Conservation (phyloP, 257 asterid genomes). For the Nicotiana sylvestris region DNA sequence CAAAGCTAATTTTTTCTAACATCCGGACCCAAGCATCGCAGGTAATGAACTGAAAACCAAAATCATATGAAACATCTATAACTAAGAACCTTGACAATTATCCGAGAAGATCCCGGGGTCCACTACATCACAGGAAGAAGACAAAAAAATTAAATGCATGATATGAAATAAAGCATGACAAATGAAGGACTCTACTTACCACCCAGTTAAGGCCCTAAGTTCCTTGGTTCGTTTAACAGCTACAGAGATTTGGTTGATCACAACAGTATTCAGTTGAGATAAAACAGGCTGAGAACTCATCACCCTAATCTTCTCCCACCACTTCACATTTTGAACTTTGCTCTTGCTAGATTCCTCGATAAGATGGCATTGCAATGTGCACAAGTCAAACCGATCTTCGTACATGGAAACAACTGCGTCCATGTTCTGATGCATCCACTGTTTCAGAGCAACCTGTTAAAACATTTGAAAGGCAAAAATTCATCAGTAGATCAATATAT, state of each 20-base stretch:
- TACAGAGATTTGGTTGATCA: conserved; percentile 51
- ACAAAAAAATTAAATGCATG: neutral
- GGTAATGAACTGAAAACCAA: neutral
- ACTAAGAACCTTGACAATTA: neutral
- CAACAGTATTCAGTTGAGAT: conserved; percentile 38
- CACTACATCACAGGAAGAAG: neutral
- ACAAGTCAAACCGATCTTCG: conserved; percentile 83
- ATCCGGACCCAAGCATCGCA: neutral
- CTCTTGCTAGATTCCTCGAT: conserved; percentile 34
- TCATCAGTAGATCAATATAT: neutral
- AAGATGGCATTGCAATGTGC: conserved; percentile 49
- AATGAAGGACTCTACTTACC: conserved; percentile 44
- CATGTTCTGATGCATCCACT: conserved; percentile 94
- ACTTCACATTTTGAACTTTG: conserved; percentile 41
- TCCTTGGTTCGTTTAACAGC: conserved; percentile 91
- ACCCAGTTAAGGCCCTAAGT: conserved; percentile 78
- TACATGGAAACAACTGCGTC: conserved; percentile 88
- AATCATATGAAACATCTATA: neutral
- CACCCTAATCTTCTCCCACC: conserved; percentile 69
- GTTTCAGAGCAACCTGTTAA: conserved; percentile 76
- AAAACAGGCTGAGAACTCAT: conserved; percentile 36
- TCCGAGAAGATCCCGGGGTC: neutral
- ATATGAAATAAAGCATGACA: neutral
- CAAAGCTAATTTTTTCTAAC: neutral
- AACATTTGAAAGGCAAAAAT: neutral